Percentiles rank a stretch among this genome's conserved stretches.
These are phyloP conservation scores for Phytophthora lateralis DNA, from an alignment of 352 stramenopile species.

Conservation along the genomic window DNA sequence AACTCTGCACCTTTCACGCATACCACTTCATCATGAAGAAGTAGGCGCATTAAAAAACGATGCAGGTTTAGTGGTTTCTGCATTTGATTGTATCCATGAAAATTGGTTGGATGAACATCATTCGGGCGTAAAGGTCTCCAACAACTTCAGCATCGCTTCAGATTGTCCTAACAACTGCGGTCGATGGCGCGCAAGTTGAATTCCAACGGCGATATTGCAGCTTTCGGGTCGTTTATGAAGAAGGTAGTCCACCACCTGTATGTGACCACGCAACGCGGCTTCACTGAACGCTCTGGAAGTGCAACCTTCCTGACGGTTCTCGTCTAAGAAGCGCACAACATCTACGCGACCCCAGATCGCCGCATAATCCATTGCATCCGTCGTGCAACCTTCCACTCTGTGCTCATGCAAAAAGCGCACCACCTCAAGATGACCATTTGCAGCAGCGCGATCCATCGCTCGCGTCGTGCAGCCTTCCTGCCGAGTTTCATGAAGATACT, in stretches of 20 bases:
- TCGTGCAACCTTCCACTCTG: constrained; percentile 49
- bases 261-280: constrained; percentile 44
- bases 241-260: constrained; percentile 51
- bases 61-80: background rate
- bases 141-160: constrained; percentile 23
- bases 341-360: constrained; percentile 48
- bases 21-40: constrained; percentile 22
- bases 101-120: background rate
- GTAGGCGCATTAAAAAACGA: no score
- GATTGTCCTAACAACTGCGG: no score
- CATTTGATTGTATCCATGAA: background rate
- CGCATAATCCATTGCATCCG: constrained; percentile 61
- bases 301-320: constrained; percentile 58
- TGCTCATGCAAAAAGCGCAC: constrained; percentile 37
- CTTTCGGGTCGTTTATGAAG: constrained; percentile 35
- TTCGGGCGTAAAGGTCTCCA: constrained; percentile 9
- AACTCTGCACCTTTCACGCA: constrained; percentile 27
- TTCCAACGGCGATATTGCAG: constrained; percentile 46
- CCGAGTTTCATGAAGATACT: constrained; percentile 35
- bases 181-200: constrained; percentile 52
- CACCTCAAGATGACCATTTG: constrained; percentile 37
- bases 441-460: constrained; percentile 35
- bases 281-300: constrained; percentile 56
- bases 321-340: constrained; percentile 54
- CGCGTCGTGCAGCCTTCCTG: constrained; percentile 35